Evolutionary conservation across 2,329 filamentous ascomycete species (phyloP), one percentile per base, ranked within the genome.

Genomic region (Xylariales sp.): DNA sequence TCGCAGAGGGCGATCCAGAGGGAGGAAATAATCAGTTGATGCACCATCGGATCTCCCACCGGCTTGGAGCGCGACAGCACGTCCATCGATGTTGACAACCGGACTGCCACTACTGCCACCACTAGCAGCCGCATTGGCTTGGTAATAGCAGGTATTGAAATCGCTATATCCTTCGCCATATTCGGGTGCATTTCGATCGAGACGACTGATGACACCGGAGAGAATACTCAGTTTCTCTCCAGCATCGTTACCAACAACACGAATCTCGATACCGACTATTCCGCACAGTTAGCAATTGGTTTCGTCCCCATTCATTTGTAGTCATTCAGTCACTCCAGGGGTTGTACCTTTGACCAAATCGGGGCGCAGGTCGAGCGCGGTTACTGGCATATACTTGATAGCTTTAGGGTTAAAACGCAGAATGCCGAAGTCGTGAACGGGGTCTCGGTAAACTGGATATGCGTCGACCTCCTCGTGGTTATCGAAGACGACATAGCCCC

Each of bases 151-250:
- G 34, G 78, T 83, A 60, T 85, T 98, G 77, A 98, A 98, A 60
- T 98, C 93, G 62, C 90, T 93, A 62, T 98, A 98, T 19, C 93
- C 93, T 47, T 97, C 93, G 40, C 91, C 91, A 52, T 98, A 97
- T 56, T 98, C 93, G 13, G 93, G 93, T 2, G 94, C 94, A 63
- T 98, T 98, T 50, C 93, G 81, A 56, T 98, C 93, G 42, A 98
- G 72, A 53, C 93, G 83, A 65, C 89, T 95, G 60, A 98, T 98
- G 40, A 98, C 91, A 53, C 93, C 93, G 5, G 93, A 97, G 41
- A 98, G 70, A 52, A 98, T 98, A 70, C 89, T 96, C 50, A 98
- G 80, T 66, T 98, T 98, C 62, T 98, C 93, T 48, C 93, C 93
- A 20, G 93, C 93, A 70, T 98, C 93, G 62, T 98, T 98, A 67